Percentiles rank a stretch among this genome's conserved stretches.
These are phyloP conservation scores for Stachybotrys chartarum DNA, from an alignment of 2,329 filamentous ascomycete genomes.

Conservation along the genomic window DNA sequence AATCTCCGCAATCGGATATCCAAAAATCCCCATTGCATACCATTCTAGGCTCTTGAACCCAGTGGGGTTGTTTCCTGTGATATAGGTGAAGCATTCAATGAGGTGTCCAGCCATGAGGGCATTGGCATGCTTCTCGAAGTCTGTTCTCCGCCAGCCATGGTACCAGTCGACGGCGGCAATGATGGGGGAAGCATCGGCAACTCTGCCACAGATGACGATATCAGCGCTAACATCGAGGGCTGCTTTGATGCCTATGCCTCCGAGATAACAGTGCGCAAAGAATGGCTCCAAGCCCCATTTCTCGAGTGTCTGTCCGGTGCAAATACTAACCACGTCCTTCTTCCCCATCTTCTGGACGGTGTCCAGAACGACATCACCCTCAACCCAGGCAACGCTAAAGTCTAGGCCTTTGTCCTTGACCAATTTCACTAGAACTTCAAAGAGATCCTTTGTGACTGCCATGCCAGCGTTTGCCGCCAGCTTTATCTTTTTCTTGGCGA, in stretches of 20 bases:
- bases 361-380: background rate
- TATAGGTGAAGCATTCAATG: slow-evolving; percentile 45
- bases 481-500: background rate
- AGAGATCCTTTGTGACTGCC: background rate
- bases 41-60: slow-evolving; percentile 27
- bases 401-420: background rate
- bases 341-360: no score
- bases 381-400: background rate
- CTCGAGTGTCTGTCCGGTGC: no score
- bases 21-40: slow-evolving; percentile 10
- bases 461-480: background rate
- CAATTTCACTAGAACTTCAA: background rate
- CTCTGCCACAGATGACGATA: slow-evolving; percentile 37
- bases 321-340: no score
- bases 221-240: slow-evolving; percentile 32
- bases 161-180: slow-evolving; percentile 47
- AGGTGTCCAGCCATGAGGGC: slow-evolving; percentile 41
- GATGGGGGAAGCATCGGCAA: slow-evolving; percentile 38
- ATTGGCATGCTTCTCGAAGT: slow-evolving; percentile 39
- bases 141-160: slow-evolving; percentile 39
- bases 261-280: slow-evolving; percentile 16
- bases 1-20: slow-evolving; percentile 25
- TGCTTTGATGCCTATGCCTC: slow-evolving; percentile 34
- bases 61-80: slow-evolving; percentile 44
- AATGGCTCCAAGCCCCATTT: slow-evolving; percentile 15